Base-by-base conservation (phyloP, 192 early-diverging fungal species). In the Globomyces pollinis-pini region DNA sequence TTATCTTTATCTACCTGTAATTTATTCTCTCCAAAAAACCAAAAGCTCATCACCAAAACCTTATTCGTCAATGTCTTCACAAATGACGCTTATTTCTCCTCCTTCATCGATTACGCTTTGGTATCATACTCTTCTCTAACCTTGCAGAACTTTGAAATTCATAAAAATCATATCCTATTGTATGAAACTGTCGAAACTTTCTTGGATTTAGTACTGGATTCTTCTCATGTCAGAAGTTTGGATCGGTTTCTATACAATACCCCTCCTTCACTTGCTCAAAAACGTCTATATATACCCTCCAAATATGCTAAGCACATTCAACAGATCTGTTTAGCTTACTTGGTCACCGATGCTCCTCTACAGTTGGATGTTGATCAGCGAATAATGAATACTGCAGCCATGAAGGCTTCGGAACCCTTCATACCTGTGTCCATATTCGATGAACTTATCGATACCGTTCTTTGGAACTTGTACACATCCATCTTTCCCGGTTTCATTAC, bases 391-490 rank as follows among this genome's bases (percentile, higher is more conserved):
- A 20, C 0, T 16, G 50, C 34, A n/a, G 34, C 50, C 11, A 34
- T 52, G 29, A 11, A 23, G 13, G 50, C 50, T 34, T 34, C 50
- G 5, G n/a, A 16, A 35, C 24, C 50, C 13, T 23, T 23, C 3
- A 52, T 52, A 11, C 50, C 50, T 16, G n/a, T 52, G 3, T n/a
- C 11, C 20, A 52, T 52, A 3, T 52, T 52, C 20, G 50, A 52
- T 23, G 50, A 52, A 31, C 13, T 52, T 4, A n/a, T 52, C 13
- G 31, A 52, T 31, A n/a, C 34, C 3, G 50, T 52, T 31, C 13
- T 52, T n/a, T n/a, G 9, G 34, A 16, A 11, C 20, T 16, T 52
- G 50, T 52, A 34, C 24, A 31, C 9, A 23, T 16, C 29, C 24
- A 52, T 23, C 50, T 15, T 52, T 31, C 50, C 5, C 24, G 11